Evolutionary conservation across 345 rosid genomes (phyloP), one percentile per base, ranked within the genome.

Genomic region (Eucalyptus melliodora): DNA sequence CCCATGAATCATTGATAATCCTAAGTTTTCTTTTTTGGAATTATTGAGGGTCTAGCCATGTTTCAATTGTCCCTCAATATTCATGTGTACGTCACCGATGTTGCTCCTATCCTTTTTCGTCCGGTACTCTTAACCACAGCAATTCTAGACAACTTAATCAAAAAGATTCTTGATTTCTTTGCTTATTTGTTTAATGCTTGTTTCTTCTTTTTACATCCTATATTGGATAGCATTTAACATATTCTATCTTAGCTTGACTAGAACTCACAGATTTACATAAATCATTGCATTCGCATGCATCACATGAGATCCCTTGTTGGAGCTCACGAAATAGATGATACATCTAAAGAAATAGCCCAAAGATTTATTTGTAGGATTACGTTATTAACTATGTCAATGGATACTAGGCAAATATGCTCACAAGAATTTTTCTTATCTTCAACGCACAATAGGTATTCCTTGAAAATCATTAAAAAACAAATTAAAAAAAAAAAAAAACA

Each of bases 21-120:
- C 3, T 65, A 16, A 26, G 1, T 65, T 0, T 62, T 30, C 34
- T 14, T 65, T 62, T 65, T 65, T 6, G 72, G 72, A 65, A 30
- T 65, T 65, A 30, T 31, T 13, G 9, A 30, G 72, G 72, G 9
- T 47, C 95, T 96, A 90, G 94, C 95, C 91, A 12, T 30, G 31
- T 60, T 60, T 60, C 90, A 96, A 5, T 60, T 12, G 67, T 60
- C 67, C 30, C n/a, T 27, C 31, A 26, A 60, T 60, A 27, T 60
- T 60, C 67, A 6, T 19, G 67, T 60, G 67, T 11, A 27, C 3
- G 67, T 60, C 67, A 13, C 27, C 1, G 7, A 60, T 60, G 67
- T 26, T 12, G 69, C 72, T 30, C 72, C 31, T n/a, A 5, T 65
- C 72, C 37, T 62, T 62, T 62, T 62, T 14, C 5, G 1, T 14